phyloP scores from a whole-genome alignment of 179 eudicot genomes.

The Vitellaria paradoxa region DNA sequence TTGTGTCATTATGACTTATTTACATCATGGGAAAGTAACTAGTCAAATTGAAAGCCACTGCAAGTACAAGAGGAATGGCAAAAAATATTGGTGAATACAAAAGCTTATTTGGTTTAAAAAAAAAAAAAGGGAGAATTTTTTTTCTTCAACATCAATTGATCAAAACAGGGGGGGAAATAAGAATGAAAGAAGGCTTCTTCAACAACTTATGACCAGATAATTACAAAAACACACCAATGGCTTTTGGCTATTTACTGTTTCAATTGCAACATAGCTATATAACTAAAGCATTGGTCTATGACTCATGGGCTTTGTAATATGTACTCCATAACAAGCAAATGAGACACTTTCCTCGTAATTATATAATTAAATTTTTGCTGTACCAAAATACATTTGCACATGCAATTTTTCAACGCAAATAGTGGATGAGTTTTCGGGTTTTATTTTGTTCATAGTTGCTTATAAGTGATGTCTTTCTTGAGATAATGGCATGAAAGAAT shows the following conservation, averaged over 20 bases:
- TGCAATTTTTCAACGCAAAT: not conserved
- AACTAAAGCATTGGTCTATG: not conserved
- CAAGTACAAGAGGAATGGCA: not conserved
- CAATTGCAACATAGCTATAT: not conserved
- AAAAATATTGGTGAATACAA: not conserved
- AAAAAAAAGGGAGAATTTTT: not conserved
- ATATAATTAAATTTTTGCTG: not conserved
- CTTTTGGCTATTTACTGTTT: slow-evolving; percentile 1
- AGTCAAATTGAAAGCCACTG: not conserved
- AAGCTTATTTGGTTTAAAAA: not conserved
- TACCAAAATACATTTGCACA: not conserved
- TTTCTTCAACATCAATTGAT: not conserved
- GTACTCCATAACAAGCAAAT: not conserved
- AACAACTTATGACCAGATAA: not conserved
- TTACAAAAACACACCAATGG: not conserved
- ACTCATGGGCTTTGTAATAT: not conserved
- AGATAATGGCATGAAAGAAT: not conserved
- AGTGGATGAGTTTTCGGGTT: not conserved
- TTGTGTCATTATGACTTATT: not conserved
- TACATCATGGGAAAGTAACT: not conserved
- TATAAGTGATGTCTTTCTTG: slow-evolving; percentile 5
- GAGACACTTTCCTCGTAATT: slow-evolving; percentile 2
- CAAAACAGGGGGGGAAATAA: not conserved
- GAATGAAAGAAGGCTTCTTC: not conserved
- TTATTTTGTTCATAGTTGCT: slow-evolving; percentile 9